Conservation (phyloP, 208 protist species). For the Trypanosomatidae sp. region DNA sequence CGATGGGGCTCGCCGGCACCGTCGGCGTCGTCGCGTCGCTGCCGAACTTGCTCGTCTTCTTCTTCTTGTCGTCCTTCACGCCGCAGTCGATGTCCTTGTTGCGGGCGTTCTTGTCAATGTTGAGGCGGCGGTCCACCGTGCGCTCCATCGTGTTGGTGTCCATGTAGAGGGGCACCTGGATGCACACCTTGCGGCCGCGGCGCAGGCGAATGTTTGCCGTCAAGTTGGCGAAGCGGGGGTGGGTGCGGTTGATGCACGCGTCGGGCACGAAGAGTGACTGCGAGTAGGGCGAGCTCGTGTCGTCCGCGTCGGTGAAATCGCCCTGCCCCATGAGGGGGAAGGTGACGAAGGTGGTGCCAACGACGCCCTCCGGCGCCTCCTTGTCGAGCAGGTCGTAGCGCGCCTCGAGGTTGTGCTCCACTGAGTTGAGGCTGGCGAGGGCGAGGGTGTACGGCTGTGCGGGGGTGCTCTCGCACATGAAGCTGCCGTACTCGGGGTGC, state of each 20-base stretch:
- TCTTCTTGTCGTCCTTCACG: slow-evolving; percentile 34
- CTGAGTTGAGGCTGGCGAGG: slow-evolving; percentile 58
- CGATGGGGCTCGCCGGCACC: slow-evolving; percentile 15
- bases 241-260: slow-evolving; percentile 95
- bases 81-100: slow-evolving; percentile 85
- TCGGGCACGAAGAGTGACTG: slow-evolving; percentile 97
- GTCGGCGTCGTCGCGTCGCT: not conserved
- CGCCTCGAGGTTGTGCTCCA: slow-evolving; percentile 75
- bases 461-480: slow-evolving; percentile 95
- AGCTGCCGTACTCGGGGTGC: slow-evolving; percentile 94
- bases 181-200: slow-evolving; percentile 94
- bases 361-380: slow-evolving; percentile 63
- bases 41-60: slow-evolving; percentile 44
- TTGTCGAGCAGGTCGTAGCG: slow-evolving; percentile 77
- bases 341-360: slow-evolving; percentile 90
- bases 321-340: slow-evolving; percentile 96
- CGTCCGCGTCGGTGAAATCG: slow-evolving; percentile 34
- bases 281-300: slow-evolving; percentile 56
- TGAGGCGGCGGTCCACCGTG: slow-evolving; percentile 78
- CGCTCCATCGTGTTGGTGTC: slow-evolving; percentile 90
- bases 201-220: slow-evolving; percentile 96
- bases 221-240: slow-evolving; percentile 97
- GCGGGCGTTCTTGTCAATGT: slow-evolving; percentile 69
- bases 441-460: slow-evolving; percentile 78
- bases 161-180: slow-evolving; percentile 96